Evolutionary conservation across 345 rosid species (phyloP), one percentile per base, ranked within the genome.

Genomic region (Murraya paniculata): DNA sequence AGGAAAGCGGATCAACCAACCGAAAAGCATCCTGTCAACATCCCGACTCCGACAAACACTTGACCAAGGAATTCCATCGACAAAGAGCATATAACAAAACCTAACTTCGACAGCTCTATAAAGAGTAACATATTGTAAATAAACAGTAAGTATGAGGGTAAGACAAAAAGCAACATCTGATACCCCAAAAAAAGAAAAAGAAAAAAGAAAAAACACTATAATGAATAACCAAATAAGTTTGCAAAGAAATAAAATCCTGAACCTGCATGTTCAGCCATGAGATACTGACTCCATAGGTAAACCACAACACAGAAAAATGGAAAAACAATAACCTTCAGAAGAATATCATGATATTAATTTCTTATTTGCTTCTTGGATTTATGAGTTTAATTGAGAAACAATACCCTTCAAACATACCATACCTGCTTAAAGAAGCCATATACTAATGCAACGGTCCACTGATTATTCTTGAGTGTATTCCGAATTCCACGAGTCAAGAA

Each of bases 371-470:
- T 64, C 45, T 16, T 24, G 24, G 24, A 70, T n/a, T n/a, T 36
- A 38, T 56, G 10, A 57, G 38, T 1, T 56, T 33, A 10, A 72
- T 53, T 53, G 24, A 65, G 31, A 75, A 5, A 33, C 13, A 64
- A 48, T 21, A 75, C 14, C 35, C 25, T 5, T 30, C 41, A 7
- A 30, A 36, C 28, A 18, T 73, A 73, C 28, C 65, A 74, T 89
- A 96, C 99, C 98, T 96, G 98, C 85, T 91, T 92, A 85, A 93
- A 95, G 84, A 92, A 95, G 80, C 99, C 99, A 85, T 95, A 86
- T 1, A 95, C 97, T 77, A 93, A 86, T 80, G 98, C 98, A 84
- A 93, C 93, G 25, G 99, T 92, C 99, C 99, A 96, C 78, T 83
- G 71, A 77, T 89, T 88, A 83, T 85, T 92, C 83, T 90, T 85